Conservation (phyloP, 805 yeast species). For the Candida piceae region DNA sequence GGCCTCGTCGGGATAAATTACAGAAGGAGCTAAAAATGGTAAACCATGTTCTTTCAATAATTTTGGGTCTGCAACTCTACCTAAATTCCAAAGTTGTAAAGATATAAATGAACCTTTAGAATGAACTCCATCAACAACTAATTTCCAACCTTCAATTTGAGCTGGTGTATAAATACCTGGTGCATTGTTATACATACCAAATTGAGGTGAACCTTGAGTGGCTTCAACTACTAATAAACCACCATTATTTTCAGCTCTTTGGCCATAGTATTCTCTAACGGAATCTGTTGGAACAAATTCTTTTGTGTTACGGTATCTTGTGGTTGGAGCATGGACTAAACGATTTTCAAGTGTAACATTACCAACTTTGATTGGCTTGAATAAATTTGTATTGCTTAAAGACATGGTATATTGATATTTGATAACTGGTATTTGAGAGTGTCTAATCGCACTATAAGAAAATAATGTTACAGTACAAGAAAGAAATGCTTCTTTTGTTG, state of each 20-base stretch:
- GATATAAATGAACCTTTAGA: conserved; percentile 39
- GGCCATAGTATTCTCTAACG: conserved; percentile 44
- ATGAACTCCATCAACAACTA: conserved; percentile 43
- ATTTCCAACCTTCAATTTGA: conserved; percentile 44
- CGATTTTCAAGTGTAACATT: conserved; percentile 32
- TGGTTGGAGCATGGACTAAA: conserved; percentile 44
- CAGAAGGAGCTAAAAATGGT: conserved; percentile 33
- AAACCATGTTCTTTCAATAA: conserved; percentile 30
- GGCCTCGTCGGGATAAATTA: conserved; percentile 35
- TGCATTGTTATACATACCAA: conserved; percentile 37
- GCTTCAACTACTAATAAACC: conserved; percentile 58
- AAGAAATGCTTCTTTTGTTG: too few relatives aligned
- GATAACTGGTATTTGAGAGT: neutral
- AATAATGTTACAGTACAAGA: too few relatives aligned
- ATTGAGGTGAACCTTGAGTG: conserved; percentile 37
- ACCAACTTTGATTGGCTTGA: conserved; percentile 40
- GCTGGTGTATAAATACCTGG: conserved; percentile 46
- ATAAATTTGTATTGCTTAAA: conserved; percentile 25
- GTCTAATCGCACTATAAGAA: too few relatives aligned
- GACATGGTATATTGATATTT: too few relatives aligned
- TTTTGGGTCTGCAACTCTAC: conserved; percentile 33
- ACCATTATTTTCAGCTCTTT: conserved; percentile 50
- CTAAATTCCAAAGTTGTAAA: conserved; percentile 48
- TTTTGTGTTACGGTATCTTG: conserved; percentile 35
- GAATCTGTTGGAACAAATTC: conserved; percentile 38